Evolutionary conservation across 176 grass and related monocot species (phyloP).

Genomic region (Oryza glumipatula): DNA sequence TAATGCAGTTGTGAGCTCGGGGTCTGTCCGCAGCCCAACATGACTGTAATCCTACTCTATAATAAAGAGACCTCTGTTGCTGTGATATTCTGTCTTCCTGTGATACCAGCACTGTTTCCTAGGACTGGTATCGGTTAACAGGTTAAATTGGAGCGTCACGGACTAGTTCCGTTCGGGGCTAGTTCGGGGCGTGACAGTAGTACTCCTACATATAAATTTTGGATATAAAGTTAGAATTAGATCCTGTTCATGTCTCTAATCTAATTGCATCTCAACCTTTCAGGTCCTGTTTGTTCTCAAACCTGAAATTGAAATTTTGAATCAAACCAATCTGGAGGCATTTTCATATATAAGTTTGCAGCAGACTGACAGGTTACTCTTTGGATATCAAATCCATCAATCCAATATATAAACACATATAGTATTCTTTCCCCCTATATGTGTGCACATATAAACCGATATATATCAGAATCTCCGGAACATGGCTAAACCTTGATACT

Average conservation of each 20-base stretch:
- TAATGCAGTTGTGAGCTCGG: no score
- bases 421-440: not conserved
- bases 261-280: not conserved
- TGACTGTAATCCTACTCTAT: no score
- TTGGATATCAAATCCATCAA: not conserved
- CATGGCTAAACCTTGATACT: not conserved
- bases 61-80: no score
- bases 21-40: no score
- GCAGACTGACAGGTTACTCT: not conserved
- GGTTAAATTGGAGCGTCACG: no score
- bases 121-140: no score
- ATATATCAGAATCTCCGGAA: not conserved
- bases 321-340: not conserved
- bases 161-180: no score
- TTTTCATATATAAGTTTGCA: not conserved
- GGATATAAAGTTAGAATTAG: slow-evolving; percentile 18
- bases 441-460: not conserved
- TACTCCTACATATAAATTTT: slow-evolving; percentile 2
- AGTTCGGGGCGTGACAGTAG: no score
- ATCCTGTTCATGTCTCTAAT: not conserved
- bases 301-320: not conserved
- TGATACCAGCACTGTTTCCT: no score
- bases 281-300: not conserved
- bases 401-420: not conserved
- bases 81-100: no score